Evolutionary conservation across 768 basidiomycete species (phyloP), one percentile per base, ranked within the genome.

Genomic region (Suillus placidus): DNA sequence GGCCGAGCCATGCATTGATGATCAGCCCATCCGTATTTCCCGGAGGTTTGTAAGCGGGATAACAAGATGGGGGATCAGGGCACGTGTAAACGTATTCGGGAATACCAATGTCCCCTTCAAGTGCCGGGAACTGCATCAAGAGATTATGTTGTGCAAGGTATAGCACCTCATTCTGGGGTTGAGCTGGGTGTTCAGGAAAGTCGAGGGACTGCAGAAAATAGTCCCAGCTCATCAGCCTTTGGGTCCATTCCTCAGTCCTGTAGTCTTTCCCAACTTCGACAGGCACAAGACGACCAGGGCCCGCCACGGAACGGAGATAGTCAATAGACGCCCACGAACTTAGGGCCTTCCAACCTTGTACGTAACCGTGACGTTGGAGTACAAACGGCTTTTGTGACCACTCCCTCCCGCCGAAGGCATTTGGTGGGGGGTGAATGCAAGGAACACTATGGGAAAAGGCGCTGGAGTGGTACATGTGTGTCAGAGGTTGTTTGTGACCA

Each of bases 81-180:
- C 80, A 83, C 18, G 91, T 81, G 73, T 93, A 98, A 32, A 92
- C 89, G 71, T 97, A 95, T 73, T 97, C 95, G 0, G 97, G 97
- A n/a, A 94, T 70, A 12, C 83, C 67, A 58, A 98, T 86, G 72
- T 99, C 97, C 9, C 82, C 79, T 57, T 84, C 80, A 51, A 99
- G 81, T 2, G 77, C 75, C 2, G 95, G 95, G 69, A 99, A 95
- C 75, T 99, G 97, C 47, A 78, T 79, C 65, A 96, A 81, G 16
- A 99, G 84, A 70, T 88, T 85, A 78, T 99, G 90, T 73, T 99
- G 97, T 0, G 97, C 97, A 52, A 99, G 87, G 75, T 99, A 99
- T 43, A 90, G 70, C 16, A 80, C 73, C 3, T 82, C 73, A 60
- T 63, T 68, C 38, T 68, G 67, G 54, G 64, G 64, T 8, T 64